These are phyloP conservation scores for Neltuma alba DNA, from an alignment of 306 rosid species.

Conservation along the genomic window DNA sequence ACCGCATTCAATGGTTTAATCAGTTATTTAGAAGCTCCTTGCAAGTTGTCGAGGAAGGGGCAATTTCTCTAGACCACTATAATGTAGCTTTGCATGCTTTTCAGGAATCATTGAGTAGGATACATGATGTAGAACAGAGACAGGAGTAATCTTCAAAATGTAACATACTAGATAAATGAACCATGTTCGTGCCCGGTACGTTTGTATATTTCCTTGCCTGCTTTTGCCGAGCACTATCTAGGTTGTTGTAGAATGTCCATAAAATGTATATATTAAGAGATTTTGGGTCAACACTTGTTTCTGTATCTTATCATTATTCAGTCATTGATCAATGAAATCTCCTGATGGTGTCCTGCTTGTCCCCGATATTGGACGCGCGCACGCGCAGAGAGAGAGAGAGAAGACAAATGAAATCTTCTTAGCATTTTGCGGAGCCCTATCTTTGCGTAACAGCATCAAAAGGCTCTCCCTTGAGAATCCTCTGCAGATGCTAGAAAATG, in stretches of 20 bases:
- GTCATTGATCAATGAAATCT: conserved; percentile 7
- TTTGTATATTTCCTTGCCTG: conserved; percentile 36
- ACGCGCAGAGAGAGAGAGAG: too few relatives aligned
- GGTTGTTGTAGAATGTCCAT: conserved; percentile 23
- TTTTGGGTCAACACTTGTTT: conserved; percentile 3
- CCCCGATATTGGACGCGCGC: too few relatives aligned
- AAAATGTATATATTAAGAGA: conserved; percentile 35
- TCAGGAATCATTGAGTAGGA: conserved; percentile 78
- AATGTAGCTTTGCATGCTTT: conserved; percentile 74
- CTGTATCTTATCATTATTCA: conserved; percentile 18
- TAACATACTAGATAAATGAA: background rate
- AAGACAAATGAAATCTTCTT: too few relatives aligned
- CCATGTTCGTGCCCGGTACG: conserved; percentile 1
- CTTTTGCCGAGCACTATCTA: conserved; percentile 1
- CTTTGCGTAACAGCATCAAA: background rate
- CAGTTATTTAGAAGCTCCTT: conserved; percentile 74
- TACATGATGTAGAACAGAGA: conserved; percentile 69
- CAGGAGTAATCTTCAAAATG: conserved; percentile 30
- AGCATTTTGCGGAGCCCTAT: background rate
- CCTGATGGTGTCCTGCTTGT: background rate
- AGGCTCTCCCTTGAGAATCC: background rate
- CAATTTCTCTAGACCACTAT: conserved; percentile 75
- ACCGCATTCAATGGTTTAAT: conserved; percentile 64
- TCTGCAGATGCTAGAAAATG: too few relatives aligned
- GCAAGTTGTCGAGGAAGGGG: conserved; percentile 93